Conservation (phyloP, 176 grass and related monocot genomes). For the Oryza longistaminata region DNA sequence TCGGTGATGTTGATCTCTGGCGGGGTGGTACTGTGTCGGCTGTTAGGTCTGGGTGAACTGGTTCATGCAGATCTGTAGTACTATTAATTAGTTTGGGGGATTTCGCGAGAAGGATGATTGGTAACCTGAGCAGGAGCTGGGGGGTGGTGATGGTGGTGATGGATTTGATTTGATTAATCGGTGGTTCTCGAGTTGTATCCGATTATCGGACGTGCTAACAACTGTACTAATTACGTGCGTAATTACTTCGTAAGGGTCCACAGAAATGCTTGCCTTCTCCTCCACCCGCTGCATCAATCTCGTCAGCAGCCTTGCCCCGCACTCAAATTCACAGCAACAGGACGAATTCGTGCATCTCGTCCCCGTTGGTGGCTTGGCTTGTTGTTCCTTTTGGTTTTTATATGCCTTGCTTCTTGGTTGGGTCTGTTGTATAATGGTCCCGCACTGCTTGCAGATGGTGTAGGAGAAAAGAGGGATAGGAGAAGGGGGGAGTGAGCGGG, state of each 20-base stretch:
- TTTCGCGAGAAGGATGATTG: slow-evolving; percentile 13
- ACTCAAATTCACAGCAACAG: slow-evolving; percentile 50
- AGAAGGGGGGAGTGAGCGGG: slow-evolving; percentile 4
- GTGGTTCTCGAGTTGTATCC: slow-evolving; percentile 24
- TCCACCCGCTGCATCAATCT: slow-evolving; percentile 55
- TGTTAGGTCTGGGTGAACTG: slow-evolving; percentile 35
- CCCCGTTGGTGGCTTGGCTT: slow-evolving; percentile 12
- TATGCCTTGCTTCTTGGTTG: slow-evolving; percentile 45
- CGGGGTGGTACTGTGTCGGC: neutral
- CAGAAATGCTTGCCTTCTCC: slow-evolving; percentile 47
- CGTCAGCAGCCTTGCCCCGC: slow-evolving; percentile 44
- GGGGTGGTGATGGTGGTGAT: neutral
- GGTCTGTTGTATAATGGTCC: slow-evolving; percentile 26
- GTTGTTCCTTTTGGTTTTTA: slow-evolving; percentile 9
- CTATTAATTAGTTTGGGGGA: slow-evolving; percentile 18
- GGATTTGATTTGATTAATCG: slow-evolving; percentile 40
- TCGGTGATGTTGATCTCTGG: slow-evolving; percentile 29
- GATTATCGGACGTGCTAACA: slow-evolving; percentile 60
- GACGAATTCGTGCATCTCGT: slow-evolving; percentile 37
- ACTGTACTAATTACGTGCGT: slow-evolving; percentile 37
- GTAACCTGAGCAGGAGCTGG: neutral
- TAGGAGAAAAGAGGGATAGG: slow-evolving; percentile 34
- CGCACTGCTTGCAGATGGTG: slow-evolving; percentile 42
- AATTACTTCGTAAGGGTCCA: slow-evolving; percentile 34
- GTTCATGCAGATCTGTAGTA: slow-evolving; percentile 37